These are phyloP conservation scores for Musa troglodytarum DNA, from an alignment of 176 grass and related monocot species.

Conservation along the genomic window DNA sequence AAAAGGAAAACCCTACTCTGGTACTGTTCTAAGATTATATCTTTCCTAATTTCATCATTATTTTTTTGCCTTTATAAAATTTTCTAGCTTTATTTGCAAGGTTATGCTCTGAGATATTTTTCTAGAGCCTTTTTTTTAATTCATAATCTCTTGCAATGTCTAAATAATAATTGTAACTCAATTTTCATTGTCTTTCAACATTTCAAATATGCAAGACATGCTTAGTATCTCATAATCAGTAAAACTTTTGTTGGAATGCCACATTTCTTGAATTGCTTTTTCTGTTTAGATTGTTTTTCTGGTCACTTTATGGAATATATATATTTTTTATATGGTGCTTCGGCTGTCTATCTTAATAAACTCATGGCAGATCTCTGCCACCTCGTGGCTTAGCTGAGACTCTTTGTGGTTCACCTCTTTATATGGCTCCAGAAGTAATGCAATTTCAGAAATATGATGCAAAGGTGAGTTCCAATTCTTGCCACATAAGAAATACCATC, in stretches of 20 bases:
- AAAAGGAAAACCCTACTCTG: too few relatives aligned
- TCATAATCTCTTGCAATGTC: too few relatives aligned
- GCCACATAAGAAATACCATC: constrained; percentile 7
- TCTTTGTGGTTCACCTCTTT: constrained; percentile 95
- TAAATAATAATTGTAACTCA: neutral
- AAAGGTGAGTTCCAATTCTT: constrained; percentile 45
- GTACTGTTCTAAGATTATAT: too few relatives aligned
- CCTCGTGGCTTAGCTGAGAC: constrained; percentile 72
- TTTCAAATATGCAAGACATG: constrained; percentile 4
- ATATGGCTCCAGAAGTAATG: constrained; percentile 99
- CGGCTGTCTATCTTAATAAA: neutral
- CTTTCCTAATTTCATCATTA: too few relatives aligned
- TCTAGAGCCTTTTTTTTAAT: too few relatives aligned
- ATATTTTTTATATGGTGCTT: neutral
- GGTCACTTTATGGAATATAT: neutral
- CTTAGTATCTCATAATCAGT: neutral
- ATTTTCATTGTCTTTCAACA: neutral
- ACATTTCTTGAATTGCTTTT: neutral
- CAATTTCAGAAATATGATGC: constrained; percentile 93
- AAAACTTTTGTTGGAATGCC: neutral
- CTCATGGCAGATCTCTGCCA: constrained; percentile 23
- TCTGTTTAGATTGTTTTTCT: neutral
- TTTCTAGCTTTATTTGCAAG: too few relatives aligned
- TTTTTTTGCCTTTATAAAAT: too few relatives aligned
- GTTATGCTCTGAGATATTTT: too few relatives aligned